Evolutionary conservation across 352 stramenopile species (phyloP).

Genomic region (Phytophthora pseudosyringae): DNA sequence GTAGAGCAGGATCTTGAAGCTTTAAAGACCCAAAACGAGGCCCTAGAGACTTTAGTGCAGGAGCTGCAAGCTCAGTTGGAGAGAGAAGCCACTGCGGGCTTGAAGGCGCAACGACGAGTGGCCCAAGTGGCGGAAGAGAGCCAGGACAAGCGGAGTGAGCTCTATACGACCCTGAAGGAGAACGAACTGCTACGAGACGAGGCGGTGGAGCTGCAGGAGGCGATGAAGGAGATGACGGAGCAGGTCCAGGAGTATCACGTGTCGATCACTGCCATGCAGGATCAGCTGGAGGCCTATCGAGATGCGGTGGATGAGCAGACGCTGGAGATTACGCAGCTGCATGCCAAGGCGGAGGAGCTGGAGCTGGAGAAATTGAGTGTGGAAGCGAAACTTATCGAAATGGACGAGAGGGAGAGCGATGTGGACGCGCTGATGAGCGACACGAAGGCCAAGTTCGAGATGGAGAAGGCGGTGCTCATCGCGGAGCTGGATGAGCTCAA

Average conservation of each 20-base stretch:
- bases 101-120: conserved; percentile 43
- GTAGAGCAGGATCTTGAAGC: conserved; percentile 23
- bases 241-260: conserved; percentile 54
- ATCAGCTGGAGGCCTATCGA: conserved; percentile 58
- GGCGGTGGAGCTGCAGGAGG: conserved; percentile 40
- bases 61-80: conserved; percentile 44
- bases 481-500: conserved; percentile 52
- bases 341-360: conserved; percentile 56
- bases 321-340: conserved; percentile 67
- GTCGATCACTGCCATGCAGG: conserved; percentile 50
- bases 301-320: conserved; percentile 71
- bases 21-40: conserved; percentile 48
- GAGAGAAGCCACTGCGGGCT: conserved; percentile 41
- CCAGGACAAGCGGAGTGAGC: conserved; percentile 60
- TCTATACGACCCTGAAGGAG: conserved; percentile 71
- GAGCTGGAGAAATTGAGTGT: conserved; percentile 61
- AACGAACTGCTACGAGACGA: conserved; percentile 70
- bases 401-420: conserved; percentile 70
- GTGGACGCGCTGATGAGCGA: conserved; percentile 59
- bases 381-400: conserved; percentile 76
- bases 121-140: conserved; percentile 42
- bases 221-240: conserved; percentile 43
- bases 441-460: conserved; percentile 54
- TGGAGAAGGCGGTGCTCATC: conserved; percentile 57
- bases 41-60: conserved; percentile 42